Base-by-base conservation (phyloP, 2,329 filamentous ascomycete genomes). In the Pseudocercospora eumusae region DNA sequence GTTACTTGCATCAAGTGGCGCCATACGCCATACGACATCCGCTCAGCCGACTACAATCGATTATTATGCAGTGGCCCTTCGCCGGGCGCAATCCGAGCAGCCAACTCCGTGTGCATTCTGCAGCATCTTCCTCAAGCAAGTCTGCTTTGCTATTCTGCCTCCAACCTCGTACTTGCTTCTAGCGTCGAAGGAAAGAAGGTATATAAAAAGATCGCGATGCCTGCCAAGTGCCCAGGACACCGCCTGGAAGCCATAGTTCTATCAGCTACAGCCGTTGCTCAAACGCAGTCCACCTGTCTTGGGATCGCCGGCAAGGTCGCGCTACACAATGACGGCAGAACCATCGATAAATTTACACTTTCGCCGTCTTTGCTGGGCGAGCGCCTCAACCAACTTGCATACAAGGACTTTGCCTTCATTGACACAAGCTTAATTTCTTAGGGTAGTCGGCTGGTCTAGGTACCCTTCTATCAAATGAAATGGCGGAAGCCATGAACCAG, bases 341-440 rank as follows among this genome's bases (percentile, higher is more conserved):
- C 28, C 28, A 31, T 31, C 28, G 28, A 31, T 31, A 31, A 31
- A 31, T 31, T 10, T 10, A 31, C 45, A 49, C 45, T 18, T 44
- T 44, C 40, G 40, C 40, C 15, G 45, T 25, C 45, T 49, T 49
- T 13, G 11, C 18, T 25, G 45, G 23, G 45, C 45, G 15, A 21
- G 45, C 45, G 45, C 45, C 1, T 49, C 45, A 21, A 49, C 40
- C 45, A 49, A n/a, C 21, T 49, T 49, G 45, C 21, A 44, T 45
- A 45, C 42, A 45, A 21, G 42, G 42, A 45, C 42, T 45, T 45
- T 45, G 42, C 42, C 42, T 45, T 21, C 42, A 21, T 45, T 21
- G 42, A 50, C 20, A 23, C 2, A 8, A 50, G 45, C 23, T 10
- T 23, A 23, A 50, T 11, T 33, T 33, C 31, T 15, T 33, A 33